Base-by-base conservation (phyloP, 2,329 filamentous ascomycete genomes). In the Pseudogymnoascus sp. region DNA sequence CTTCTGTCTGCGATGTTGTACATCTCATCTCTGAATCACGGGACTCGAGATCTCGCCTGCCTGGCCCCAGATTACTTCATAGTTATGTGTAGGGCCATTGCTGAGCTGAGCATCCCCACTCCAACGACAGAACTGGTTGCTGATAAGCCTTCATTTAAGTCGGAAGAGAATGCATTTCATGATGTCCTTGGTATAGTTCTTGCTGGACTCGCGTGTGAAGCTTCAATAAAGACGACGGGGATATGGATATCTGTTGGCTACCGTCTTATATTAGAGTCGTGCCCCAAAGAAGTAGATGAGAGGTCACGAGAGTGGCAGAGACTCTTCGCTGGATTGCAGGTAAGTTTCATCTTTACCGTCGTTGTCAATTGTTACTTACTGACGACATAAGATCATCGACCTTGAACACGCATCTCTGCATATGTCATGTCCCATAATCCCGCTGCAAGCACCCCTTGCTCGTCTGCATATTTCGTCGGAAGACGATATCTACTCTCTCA, bases 1-100 rank as follows among this genome's bases (percentile, higher is more conserved):
- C 71, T 80, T 8, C 68, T 80, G 5, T 77, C 77, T 2, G 74
- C 78, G 0, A 79, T 80, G 62, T 72, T 80, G 0, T 79, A 79
- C 68, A 66, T 70, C 29, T 69, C 68, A 21, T 64, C 78, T 71
- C 70, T 78, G 69, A 35, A 77, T 70, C 65, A 75, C 69, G 16
- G 72, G 68, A 44, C 71, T 1, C 66, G 72, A 0, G 75, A 76
- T 4, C 66, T 74, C 7, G 75, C 75, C 5, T 69, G 69, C 0
- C 61, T 77, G 6, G 73, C 76, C 0, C 71, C 74, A 0, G 71
- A 73, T n/a, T 79, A 77, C 64, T 77, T 77, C 64, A 64, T 66
- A 6, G 72, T 76, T 0, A 65, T 78, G 10, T 76, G 74, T 64
- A 72, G 68, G 59, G 75, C 76, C 13, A 79, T 79, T 59, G 71